These are phyloP conservation scores for Mycena citricolor DNA, from an alignment of 1,284 basidiomycete species.

Conservation along the genomic window DNA sequence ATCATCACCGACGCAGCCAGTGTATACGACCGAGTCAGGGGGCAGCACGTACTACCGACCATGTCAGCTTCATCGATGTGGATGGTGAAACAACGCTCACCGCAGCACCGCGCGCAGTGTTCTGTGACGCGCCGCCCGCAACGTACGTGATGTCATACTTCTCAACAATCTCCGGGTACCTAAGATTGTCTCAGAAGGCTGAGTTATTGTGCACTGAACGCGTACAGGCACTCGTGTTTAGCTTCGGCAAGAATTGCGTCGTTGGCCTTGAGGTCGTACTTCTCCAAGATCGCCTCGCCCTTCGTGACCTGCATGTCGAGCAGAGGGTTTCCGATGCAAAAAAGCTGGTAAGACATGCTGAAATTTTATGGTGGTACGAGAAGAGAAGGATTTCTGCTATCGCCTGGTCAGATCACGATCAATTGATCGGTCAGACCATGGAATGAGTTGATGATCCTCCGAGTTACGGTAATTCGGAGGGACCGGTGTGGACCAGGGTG, in stretches of 20 bases:
- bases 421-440: too few relatives aligned
- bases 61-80: constrained; percentile 7
- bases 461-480: too few relatives aligned
- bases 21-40: constrained; percentile 89
- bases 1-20: constrained; percentile 94
- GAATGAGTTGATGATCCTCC: too few relatives aligned
- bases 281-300: constrained; percentile 83
- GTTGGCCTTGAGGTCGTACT: constrained; percentile 93
- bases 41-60: constrained; percentile 80
- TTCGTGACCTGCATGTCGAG: constrained; percentile 87
- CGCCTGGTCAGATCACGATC: too few relatives aligned
- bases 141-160: constrained; percentile 86
- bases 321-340: constrained; percentile 88
- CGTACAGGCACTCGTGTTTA: constrained; percentile 86
- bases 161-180: constrained; percentile 87
- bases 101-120: constrained; percentile 93
- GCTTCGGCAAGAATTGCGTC: constrained; percentile 95
- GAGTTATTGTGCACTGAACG: constrained; percentile 26
- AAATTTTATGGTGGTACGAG: constrained; percentile 34
- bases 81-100: constrained; percentile 47
- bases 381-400: too few relatives aligned
- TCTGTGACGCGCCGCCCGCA: constrained; percentile 96
- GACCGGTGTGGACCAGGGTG: too few relatives aligned
- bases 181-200: constrained; percentile 32
- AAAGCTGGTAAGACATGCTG: constrained; percentile 48